Evolutionary conservation across 768 basidiomycete species (phyloP), one percentile per base, ranked within the genome.

Genomic region (Russula foetens): DNA sequence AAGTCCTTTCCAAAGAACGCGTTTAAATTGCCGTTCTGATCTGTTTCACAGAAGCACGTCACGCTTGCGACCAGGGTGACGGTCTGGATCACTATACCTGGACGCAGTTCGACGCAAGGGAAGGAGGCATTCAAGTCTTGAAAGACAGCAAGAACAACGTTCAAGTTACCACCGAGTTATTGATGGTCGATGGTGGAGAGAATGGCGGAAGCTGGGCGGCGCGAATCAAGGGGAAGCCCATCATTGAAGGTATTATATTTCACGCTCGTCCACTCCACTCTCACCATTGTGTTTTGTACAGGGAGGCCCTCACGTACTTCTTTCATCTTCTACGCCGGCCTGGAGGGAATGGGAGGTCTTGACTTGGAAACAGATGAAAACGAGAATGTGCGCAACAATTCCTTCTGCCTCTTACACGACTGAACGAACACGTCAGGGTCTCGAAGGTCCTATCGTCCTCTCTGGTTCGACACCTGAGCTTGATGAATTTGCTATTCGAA

Each of bases 121-220:
- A 87, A 68, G 92, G 90, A 48, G 92, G 92, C 51, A 82, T 90
- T 26, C 90, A 98, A 72, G 83, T 92, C 55, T 75, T 98, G 52
- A 81, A 84, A 59, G 95, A 98, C 70, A 76, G 80, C 29, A 70
- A 74, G 59, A 97, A 96, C 72, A 97, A 96, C 65, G 84, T 96
- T 51, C 78, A 86, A 70, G 77, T 98, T 28, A 89, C 85, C 3
- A 92, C 90, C 8, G 85, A 90, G 66, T 86, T 93, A 65, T 73
- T 97, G 56, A 97, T 97, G 71, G 76, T 92, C n/a, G 79, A 86
- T 17, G 90, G 86, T 46, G 92, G 89, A 14, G 79, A 81, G 14
- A 80, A 90, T 69, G 90, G 91, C 17, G 92, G 93, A 19, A 91
- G 88, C 71, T 94, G 92, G 92, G 91, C 86, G 65, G 86, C 84